A percentile compares a stretch with the other conserved stretches of the same genome.
phyloP scores from a whole-genome alignment of 805 yeast genomes.

The Ogataea henricii region DNA sequence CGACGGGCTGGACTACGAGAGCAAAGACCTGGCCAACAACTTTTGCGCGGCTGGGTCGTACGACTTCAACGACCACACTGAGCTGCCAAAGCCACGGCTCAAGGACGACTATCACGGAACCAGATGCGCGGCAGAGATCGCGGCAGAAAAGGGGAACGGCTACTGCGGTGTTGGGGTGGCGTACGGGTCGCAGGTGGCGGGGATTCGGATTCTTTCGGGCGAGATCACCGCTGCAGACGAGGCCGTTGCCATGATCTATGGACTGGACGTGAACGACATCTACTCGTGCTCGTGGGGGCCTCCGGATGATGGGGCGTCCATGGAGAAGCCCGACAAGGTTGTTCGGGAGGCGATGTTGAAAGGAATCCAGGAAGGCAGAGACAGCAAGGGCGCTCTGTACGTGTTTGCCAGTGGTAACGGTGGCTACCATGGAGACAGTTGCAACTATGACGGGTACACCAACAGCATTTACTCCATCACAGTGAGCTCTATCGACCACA shows the following conservation, averaged over 20 bases:
- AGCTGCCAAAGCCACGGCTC: conserved; percentile 78
- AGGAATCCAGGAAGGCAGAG: conserved; percentile 82
- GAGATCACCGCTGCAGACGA: conserved; percentile 82
- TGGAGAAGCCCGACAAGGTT: conserved; percentile 79
- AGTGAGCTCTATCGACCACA: conserved; percentile 88
- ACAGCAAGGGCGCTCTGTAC: conserved; percentile 79
- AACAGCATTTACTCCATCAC: conserved; percentile 94
- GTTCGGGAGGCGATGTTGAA: conserved; percentile 82
- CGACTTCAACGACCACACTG: conserved; percentile 82
- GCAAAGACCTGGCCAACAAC: conserved; percentile 68
- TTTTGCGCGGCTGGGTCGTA: conserved; percentile 82
- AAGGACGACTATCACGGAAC: conserved; percentile 93
- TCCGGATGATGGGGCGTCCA: conserved; percentile 82
- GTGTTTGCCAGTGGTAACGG: conserved; percentile 98
- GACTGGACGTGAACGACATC: conserved; percentile 81
- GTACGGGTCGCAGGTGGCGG: conserved; percentile 79
- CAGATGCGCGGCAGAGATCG: conserved; percentile 96
- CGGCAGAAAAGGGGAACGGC: conserved; percentile 77
- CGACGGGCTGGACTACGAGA: conserved; percentile 88
- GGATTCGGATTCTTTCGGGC: conserved; percentile 85
- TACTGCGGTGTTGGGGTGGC: conserved; percentile 99
- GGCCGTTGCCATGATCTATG: conserved; percentile 84
- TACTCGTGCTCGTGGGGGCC: conserved; percentile 99
- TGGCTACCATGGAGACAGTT: conserved; percentile 77
- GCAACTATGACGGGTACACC: conserved; percentile 97